Conservation (phyloP, 2,329 filamentous ascomycete genomes). For the Monosporascus sp. region DNA sequence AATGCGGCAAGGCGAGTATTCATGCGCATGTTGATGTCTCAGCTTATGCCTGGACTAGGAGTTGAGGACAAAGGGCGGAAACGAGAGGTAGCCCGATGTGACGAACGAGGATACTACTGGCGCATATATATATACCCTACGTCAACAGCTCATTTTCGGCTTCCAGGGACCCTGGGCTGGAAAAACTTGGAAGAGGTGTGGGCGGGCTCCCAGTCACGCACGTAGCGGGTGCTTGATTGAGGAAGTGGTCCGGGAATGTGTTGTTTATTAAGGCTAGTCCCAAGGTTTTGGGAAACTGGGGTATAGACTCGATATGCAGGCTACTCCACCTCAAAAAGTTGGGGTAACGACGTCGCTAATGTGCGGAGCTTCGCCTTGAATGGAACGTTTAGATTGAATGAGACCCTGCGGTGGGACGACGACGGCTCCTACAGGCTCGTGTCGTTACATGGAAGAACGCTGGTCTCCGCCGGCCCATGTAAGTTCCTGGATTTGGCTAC, state of each 20-base stretch:
- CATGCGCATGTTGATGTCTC: slow-evolving; percentile 21
- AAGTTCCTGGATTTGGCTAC: too few relatives aligned
- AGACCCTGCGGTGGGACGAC: too few relatives aligned
- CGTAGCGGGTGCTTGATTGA: neutral
- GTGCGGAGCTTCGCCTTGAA: slow-evolving; percentile 6
- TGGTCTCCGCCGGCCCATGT: too few relatives aligned
- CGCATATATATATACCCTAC: neutral
- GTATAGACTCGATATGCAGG: slow-evolving; percentile 2
- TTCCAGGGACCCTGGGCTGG: slow-evolving; percentile 9
- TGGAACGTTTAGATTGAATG: neutral
- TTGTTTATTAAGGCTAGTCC: neutral
- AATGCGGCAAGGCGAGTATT: slow-evolving; percentile 19
- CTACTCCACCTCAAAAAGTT: slow-evolving; percentile 27
- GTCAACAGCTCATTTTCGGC: slow-evolving; percentile 4
- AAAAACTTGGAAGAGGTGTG: slow-evolving; percentile 7
- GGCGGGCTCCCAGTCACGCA: neutral
- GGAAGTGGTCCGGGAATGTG: neutral
- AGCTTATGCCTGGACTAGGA: neutral
- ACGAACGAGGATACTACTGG: neutral
- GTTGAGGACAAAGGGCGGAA: neutral
- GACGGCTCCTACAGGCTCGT: too few relatives aligned
- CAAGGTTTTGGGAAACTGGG: neutral
- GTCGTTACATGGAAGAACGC: too few relatives aligned
- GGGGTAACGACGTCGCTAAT: slow-evolving; percentile 18
- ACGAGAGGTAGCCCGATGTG: neutral